Conservation (phyloP, 495 filamentous ascomycete species). For the Margaritispora aquatica region DNA sequence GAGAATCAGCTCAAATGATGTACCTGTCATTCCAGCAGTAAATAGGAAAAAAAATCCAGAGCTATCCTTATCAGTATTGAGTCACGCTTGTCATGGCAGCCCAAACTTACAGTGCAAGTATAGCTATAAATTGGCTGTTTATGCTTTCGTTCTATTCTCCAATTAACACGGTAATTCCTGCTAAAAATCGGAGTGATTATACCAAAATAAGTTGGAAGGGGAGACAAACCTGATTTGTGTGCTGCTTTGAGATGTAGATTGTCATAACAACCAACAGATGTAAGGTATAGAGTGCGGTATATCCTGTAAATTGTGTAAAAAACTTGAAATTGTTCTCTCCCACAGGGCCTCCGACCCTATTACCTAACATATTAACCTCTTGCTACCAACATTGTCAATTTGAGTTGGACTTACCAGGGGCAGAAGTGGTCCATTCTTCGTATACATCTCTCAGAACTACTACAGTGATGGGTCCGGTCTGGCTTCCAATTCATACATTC, state of each 20-base stretch:
- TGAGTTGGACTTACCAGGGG: slow-evolving; percentile 56
- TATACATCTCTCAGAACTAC: slow-evolving; percentile 73
- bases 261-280: slow-evolving; percentile 56
- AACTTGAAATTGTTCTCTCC: slow-evolving; percentile 81
- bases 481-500: slow-evolving; percentile 77
- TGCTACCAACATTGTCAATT: background rate
- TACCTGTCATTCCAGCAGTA: slow-evolving; percentile 63
- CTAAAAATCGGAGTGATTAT: background rate
- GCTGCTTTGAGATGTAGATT: slow-evolving; percentile 36
- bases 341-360: slow-evolving; percentile 80
- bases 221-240: background rate
- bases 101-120: slow-evolving; percentile 44
- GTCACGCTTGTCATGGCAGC: background rate
- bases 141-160: slow-evolving; percentile 10
- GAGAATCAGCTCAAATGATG: slow-evolving; percentile 59
- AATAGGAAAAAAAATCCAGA: slow-evolving; percentile 70
- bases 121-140: slow-evolving; percentile 41
- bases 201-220: background rate
- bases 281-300: slow-evolving; percentile 59
- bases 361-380: background rate
- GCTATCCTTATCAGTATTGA: slow-evolving; percentile 6
- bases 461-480: slow-evolving; percentile 80
- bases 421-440: slow-evolving; percentile 92
- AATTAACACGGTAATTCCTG: background rate
- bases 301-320: slow-evolving; percentile 79